Evolutionary conservation across 176 grass and related monocot species (phyloP).

Genomic region (Carex littledalei): DNA sequence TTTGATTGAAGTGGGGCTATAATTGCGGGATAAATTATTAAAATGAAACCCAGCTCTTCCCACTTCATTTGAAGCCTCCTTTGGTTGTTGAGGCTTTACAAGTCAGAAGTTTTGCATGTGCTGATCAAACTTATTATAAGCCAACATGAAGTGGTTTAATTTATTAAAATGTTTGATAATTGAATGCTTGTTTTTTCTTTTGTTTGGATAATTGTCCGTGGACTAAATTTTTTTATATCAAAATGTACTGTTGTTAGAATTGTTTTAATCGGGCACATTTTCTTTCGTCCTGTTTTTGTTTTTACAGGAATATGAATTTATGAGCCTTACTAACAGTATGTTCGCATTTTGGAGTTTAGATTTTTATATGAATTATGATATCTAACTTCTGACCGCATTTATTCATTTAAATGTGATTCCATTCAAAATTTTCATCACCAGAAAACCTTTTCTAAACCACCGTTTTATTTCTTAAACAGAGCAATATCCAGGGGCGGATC

Average conservation of each 20-base stretch:
- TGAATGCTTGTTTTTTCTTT: constrained; percentile 2
- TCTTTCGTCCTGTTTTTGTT: background rate
- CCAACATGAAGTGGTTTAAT: background rate
- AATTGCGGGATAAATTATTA: background rate
- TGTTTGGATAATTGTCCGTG: background rate
- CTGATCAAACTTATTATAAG: background rate
- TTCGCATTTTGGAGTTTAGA: too few species aligned
- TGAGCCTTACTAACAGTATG: too few species aligned
- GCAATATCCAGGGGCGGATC: too few species aligned
- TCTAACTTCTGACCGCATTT: too few species aligned
- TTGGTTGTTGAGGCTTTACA: background rate
- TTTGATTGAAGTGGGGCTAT: background rate
- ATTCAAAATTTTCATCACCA: background rate
- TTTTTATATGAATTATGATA: too few species aligned
- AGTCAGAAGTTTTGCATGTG: constrained; percentile 11
- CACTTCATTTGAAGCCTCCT: background rate
- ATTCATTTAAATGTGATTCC: background rate
- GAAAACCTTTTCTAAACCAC: background rate
- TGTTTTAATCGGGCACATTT: background rate
- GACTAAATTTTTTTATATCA: background rate
- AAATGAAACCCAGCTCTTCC: background rate
- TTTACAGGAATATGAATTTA: background rate
- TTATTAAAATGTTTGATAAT: background rate
- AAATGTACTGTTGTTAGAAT: background rate
- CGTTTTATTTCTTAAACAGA: too few species aligned